Base-by-base conservation (phyloP, 2,329 filamentous ascomycete genomes). In the Colletotrichum cereale region DNA sequence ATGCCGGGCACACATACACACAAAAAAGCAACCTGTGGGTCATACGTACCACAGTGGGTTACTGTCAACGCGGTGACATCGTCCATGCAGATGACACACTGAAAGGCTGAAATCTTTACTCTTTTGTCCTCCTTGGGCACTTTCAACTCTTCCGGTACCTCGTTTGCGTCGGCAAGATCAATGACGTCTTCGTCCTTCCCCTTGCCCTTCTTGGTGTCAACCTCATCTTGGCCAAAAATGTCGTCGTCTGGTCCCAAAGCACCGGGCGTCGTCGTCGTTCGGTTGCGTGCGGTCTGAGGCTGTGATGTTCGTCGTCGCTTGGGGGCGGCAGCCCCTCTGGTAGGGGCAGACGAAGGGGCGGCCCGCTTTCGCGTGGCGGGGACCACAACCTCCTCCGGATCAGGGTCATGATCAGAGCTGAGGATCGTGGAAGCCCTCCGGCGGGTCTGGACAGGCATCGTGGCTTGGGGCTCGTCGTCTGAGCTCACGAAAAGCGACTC, bases 71-170 rank as follows among this genome's bases (percentile, higher is more conserved):
- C 82, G 2, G 85, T 86, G 34, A 84, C 86, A 72, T 89, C 84
- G 72, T 92, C 90, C 88, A 92, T 90, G 79, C 90, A 92, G 69
- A 92, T 92, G 53, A 90, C 88, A 73, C 90, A 92, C 79, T 91
- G 88, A 58, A 91, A 90, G 5, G 83, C 82, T 55, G 84, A 82
- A 21, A 92, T 79, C 77, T 87, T 89, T 76, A 84, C 78, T 62
- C 80, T 84, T 14, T 85, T 87, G 62, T 87, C 86, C 61, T 83
- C 81, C 65, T 85, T 82, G 14, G 83, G 83, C 72, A 83, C 81
- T 70, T 81, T 79, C n/a, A 85, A 77, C 58, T 85, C 80, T 14
- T 82, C 78, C 0, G 84, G 84, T 2, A 86, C 80, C 47, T 84
- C 83, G 14, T 83, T 84, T 6, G 81, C 80, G 71, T 84, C 83